These are phyloP conservation scores for Penicillium sp. DNA, from an alignment of 2,329 filamentous ascomycete species.

Conservation along the genomic window DNA sequence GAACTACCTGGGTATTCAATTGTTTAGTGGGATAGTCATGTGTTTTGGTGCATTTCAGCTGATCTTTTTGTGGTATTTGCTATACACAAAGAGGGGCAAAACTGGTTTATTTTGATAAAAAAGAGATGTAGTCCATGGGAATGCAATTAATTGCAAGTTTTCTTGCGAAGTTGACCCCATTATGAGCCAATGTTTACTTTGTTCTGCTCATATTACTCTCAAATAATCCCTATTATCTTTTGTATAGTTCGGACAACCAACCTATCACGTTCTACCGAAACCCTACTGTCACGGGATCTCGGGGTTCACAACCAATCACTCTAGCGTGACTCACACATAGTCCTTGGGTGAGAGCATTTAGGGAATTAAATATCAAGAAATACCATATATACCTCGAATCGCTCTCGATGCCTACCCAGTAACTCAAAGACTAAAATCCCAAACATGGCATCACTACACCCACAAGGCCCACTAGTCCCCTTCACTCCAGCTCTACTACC, in stretches of 20 bases:
- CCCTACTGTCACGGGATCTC: neutral
- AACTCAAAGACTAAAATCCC: neutral
- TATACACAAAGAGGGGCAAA: slow-evolving; percentile 14
- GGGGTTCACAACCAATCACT: slow-evolving; percentile 1
- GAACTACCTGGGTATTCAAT: slow-evolving; percentile 39
- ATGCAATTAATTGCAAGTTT: neutral
- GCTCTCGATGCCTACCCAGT: neutral
- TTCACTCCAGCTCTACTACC: slow-evolving; percentile 7
- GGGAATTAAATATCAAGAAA: neutral
- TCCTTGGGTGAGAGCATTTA: neutral
- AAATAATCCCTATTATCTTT: neutral
- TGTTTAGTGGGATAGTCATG: slow-evolving; percentile 38
- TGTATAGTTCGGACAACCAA: neutral
- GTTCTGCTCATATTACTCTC: neutral
- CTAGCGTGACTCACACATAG: neutral
- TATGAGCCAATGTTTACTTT: neutral
- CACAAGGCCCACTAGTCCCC: slow-evolving; percentile 9
- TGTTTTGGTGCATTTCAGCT: slow-evolving; percentile 33
- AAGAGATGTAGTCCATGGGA: neutral
- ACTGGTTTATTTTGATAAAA: slow-evolving; percentile 13
- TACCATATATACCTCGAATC: neutral
- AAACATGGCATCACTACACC: slow-evolving; percentile 7
- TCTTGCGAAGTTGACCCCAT: neutral
- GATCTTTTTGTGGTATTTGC: slow-evolving; percentile 14
- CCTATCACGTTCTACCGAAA: neutral